Base-by-base conservation (phyloP, 495 filamentous ascomycete genomes). In the Trichocladium antarcticum region DNA sequence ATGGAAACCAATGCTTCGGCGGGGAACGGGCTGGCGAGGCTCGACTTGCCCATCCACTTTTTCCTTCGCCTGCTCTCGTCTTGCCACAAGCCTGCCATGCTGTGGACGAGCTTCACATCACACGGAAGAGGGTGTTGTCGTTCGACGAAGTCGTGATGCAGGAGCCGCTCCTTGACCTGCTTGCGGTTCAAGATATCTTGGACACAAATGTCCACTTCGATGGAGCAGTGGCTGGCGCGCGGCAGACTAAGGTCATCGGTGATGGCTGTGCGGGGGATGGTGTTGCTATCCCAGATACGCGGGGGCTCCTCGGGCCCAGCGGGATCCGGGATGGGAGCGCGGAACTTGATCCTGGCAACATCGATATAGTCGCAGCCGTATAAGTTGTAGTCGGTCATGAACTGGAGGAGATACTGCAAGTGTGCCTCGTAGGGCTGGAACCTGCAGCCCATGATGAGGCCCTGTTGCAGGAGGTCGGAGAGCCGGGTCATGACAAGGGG, bases 351-450 rank as follows among this genome's bases (percentile, higher is more conserved):
- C 37, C 78, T 83, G 9, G 49, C 51, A 5, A 62, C 61, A 32
- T 74, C 68, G 62, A 98, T 81, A 58, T 87, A 95, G 24, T 77
- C 81, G 60, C 92, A 98, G 10, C 92, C 92, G 60, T 90, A 95
- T 55, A 98, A 72, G 55, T 94, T 97, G 73, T 88, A 97, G 60
- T 98, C 93, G 54, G 83, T 84, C 90, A 97, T 95, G 79, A 93
- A 97, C 68, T 96, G 93, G 1, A 89, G 75, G 8, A 95, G 66
- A 65, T 84, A 97, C 63, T 93, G 84, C 36, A 97, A 63, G 64
- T 97, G 93, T 40, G 83, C 87, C 65, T 98, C 92, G 61, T 89
- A 92, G 2, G 92, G 89, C 57, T 98, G 92, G 29, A 97, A 80
- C 9, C 76, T 70, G 38, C 73, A 79, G 57, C 84, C 83, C 79